A percentile compares a stretch with the other conserved stretches of the same genome.
Conservation (phyloP, 805 yeast species). For the Candida fluviatilis region DNA sequence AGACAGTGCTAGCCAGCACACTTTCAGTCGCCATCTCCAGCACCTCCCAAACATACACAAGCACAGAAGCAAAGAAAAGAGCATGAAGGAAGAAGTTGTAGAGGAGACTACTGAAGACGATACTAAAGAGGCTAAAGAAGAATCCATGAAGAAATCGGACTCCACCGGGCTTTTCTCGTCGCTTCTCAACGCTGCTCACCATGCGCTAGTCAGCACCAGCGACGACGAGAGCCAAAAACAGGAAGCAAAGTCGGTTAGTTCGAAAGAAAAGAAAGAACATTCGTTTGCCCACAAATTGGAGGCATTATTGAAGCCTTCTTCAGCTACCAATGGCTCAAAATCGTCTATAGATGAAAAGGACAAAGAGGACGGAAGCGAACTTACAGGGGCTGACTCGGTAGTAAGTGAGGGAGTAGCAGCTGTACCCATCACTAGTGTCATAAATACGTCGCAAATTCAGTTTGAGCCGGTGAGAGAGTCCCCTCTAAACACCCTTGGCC, state of each 20-base stretch:
- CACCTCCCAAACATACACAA: neutral
- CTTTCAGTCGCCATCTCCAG: neutral
- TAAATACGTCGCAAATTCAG: conserved; percentile 23
- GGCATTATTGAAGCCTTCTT: conserved; percentile 18
- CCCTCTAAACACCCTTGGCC: conserved; percentile 45
- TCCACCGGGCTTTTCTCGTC: conserved; percentile 39
- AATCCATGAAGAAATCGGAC: conserved; percentile 7
- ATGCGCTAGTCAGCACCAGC: conserved; percentile 22
- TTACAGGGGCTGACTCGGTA: neutral
- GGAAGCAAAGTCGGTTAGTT: neutral
- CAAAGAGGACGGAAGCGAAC: neutral
- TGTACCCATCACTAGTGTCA: neutral
- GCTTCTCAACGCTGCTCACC: conserved; percentile 44
- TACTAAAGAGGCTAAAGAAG: neutral
- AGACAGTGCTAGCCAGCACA: neutral
- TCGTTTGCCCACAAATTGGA: conserved; percentile 22
- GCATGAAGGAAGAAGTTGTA: neutral
- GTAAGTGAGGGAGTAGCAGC: neutral
- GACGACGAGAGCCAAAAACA: conserved; percentile 1
- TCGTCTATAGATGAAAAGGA: conserved; percentile 4
- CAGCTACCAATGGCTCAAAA: conserved; percentile 9
- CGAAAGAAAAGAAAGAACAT: conserved; percentile 9
- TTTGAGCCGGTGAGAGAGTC: conserved; percentile 47
- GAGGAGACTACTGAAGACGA: too few species aligned
- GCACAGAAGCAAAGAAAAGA: neutral